These are phyloP conservation scores for Russula foetens DNA, from an alignment of 768 basidiomycete species.

Conservation along the genomic window DNA sequence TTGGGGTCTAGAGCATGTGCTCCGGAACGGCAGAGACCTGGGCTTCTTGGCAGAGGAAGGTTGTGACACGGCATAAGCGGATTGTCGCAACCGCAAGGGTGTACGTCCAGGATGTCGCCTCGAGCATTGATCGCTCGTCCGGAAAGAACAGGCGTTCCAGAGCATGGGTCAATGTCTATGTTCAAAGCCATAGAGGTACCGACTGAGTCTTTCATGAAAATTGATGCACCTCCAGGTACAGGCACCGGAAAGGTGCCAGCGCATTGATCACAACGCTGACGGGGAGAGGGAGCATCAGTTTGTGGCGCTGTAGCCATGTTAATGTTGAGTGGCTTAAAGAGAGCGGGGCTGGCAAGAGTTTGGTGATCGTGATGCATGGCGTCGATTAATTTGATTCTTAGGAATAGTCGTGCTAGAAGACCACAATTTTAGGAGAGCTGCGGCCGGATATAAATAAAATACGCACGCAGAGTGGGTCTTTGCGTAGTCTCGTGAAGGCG, in stretches of 20 bases:
- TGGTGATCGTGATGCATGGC: background rate
- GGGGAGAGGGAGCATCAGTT: background rate
- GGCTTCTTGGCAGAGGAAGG: background rate
- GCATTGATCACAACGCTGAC: background rate
- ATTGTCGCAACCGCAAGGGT: slow-evolving; percentile 7
- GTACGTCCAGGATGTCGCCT: slow-evolving; percentile 7
- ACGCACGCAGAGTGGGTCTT: background rate
- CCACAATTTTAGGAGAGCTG: background rate
- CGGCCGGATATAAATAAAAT: background rate
- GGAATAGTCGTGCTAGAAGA: background rate
- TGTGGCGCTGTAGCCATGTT: background rate
- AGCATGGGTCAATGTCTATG: slow-evolving; percentile 7
- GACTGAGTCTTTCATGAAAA: slow-evolving; percentile 1
- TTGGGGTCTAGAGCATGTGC: background rate
- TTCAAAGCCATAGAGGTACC: slow-evolving; percentile 10
- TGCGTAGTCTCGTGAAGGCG: background rate
- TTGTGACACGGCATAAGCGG: background rate
- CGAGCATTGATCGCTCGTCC: slow-evolving; percentile 3
- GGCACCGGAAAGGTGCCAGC: background rate
- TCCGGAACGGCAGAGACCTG: background rate
- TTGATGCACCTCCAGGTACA: slow-evolving; percentile 5
- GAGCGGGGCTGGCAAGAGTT: background rate
- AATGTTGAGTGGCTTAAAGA: background rate
- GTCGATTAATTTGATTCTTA: background rate
- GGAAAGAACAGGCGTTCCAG: slow-evolving; percentile 10